Base-by-base conservation (phyloP, 768 basidiomycete genomes). In the Amyloporia xantha region DNA sequence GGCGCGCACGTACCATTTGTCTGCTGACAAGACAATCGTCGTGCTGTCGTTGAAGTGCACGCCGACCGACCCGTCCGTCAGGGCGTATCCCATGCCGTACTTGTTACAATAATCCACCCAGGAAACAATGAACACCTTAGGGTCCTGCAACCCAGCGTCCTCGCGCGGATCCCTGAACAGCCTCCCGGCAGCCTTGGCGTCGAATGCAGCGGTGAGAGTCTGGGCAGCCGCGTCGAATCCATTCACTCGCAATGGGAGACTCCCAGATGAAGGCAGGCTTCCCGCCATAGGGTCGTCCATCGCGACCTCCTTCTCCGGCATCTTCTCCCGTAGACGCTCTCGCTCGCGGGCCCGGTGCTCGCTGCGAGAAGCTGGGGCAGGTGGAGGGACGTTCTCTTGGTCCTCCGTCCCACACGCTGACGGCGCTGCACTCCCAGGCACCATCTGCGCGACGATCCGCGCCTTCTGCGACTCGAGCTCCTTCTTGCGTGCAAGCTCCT, bases 91-190 rank as follows among this genome's bases (percentile, higher is more conserved):
- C 90, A 97, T 98, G n/a, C 95, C 96, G 67, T 97, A 99, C 73
- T 97, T 97, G 68, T 93, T 91, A 64, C 91, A 95, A 62, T 98
- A 98, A 66, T 98, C 96, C 36, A 98, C 87, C 96, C 96, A 98
- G n/a, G 89, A 90, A 2, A 88, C 90, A 54, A 99, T 92, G 68
- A 97, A 98, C 39, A 95, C 86, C 45, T 76, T 76, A 50, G 91
- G 87, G 15, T 81, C 75, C 0, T 74, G 75, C 2, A 90, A 57
- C 36, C 66, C 58, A 1, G 60, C 66, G 24, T 81, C 81, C 38
- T 74, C 70, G 41, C 77, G 69, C 2, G 84, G 81, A 53, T 86
- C 78, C 7, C 77, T 72, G 70, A 86, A 90, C n/a, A 86, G 59
- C 48, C 71, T 73, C 1, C 86, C 85, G 3, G 62, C 62, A 2